These are phyloP conservation scores for Chrysoporthe puriensis DNA, from an alignment of 2,329 filamentous ascomycete species.

Conservation along the genomic window DNA sequence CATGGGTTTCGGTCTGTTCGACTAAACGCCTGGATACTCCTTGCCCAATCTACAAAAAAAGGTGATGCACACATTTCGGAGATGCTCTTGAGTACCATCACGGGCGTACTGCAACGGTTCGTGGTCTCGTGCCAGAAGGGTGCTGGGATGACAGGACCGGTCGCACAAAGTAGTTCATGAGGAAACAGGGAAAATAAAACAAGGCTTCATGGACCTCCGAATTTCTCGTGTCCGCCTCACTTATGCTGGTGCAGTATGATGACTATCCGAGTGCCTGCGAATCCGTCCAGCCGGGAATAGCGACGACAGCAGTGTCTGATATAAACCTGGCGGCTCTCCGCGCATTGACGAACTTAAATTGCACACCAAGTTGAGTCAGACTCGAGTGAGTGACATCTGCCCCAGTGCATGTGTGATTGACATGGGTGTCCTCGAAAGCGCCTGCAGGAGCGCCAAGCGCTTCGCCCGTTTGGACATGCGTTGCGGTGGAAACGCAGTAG, in stretches of 20 bases:
- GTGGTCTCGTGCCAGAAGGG: slow-evolving; percentile 41
- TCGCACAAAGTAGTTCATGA: slow-evolving; percentile 23
- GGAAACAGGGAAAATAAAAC: slow-evolving; percentile 10
- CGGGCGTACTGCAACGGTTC: slow-evolving; percentile 31
- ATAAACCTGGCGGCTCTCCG: neutral
- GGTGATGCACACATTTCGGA: slow-evolving; percentile 12
- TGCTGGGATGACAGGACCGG: slow-evolving; percentile 21
- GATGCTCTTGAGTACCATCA: slow-evolving; percentile 25
- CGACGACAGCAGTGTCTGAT: neutral
- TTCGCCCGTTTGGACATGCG: slow-evolving; percentile 17
- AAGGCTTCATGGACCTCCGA: slow-evolving; percentile 18
- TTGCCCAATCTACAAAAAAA: slow-evolving; percentile 10
- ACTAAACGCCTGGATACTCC: slow-evolving; percentile 54
- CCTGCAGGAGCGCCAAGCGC: neutral
- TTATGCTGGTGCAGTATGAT: neutral
- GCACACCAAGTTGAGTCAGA: slow-evolving; percentile 8
- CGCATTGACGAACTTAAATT: slow-evolving; percentile 10
- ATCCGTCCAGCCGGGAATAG: neutral
- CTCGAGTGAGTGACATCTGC: neutral
- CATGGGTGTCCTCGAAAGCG: slow-evolving; percentile 5
- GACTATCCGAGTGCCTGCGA: neutral
- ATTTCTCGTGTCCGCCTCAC: neutral
- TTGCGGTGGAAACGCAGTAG: slow-evolving; percentile 29
- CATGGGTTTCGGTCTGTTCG: slow-evolving; percentile 78
- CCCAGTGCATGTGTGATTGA: neutral